Base-by-base conservation (phyloP, 257 asterid genomes). In the Dorcoceras hygrometricum region DNA sequence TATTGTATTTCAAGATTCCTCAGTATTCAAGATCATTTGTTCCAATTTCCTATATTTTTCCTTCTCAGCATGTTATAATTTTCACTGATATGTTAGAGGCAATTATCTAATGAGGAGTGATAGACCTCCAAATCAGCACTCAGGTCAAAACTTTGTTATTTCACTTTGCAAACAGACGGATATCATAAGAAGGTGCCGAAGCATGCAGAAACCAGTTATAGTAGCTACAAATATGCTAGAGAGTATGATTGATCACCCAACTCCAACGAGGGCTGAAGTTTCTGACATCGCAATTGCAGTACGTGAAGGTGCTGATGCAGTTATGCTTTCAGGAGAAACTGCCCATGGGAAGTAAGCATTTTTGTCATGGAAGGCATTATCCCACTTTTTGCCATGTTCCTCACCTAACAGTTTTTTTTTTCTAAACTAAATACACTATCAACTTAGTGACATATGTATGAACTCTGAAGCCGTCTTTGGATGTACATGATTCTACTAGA, bases 261-360 rank as follows among this genome's bases (percentile, higher is more conserved):
- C 97, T 73, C 99, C 99, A 25, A 93, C 99, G 43, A 88, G 99
- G 72, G 99, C 99, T 32, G 99, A 93, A 80, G 99, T 93, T 67
- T 93, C 99, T 46, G 99, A 93, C 76, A 93, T 93, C 76, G 93
- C 99, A 0, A 90, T 93, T 75, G 99, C 99, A 46, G 99, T 93
- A 65, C 81, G 92, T 71, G 97, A 85, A 85, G 95, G 99, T 48
- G 84, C 99, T 61, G 99, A 93, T 83, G 99, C 95, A 36, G 56
- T 90, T 75, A 93, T 93, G 97, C 99, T 93, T 69, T 93, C 99
- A 25, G 97, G 99, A 71, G 99, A 93, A 90, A 93, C 99, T 16
- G 97, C 99, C 59, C 94, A 93, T 65, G 97, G 99, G 76, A 90
- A 90, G 99, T 93, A 83, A 78, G 97, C 80, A n/a, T n/a, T n/a